Base-by-base conservation (phyloP, 176 grass and related monocot genomes). In the Aegilops sharonensis region DNA sequence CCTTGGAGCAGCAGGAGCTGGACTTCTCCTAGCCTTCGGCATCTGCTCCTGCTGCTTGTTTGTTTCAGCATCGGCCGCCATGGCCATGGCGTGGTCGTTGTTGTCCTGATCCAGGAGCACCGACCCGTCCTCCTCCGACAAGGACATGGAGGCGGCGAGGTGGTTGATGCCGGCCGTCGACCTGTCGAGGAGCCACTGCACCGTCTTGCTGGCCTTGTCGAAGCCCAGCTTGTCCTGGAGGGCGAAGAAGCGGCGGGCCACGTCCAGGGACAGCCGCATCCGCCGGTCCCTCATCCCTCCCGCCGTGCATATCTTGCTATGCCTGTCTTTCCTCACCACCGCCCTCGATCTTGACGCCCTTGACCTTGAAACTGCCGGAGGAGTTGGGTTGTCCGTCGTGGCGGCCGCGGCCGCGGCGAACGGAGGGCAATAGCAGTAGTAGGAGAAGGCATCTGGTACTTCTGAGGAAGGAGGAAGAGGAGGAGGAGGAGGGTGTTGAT, bases 141-240 rank as follows among this genome's bases (percentile, higher is more conserved):
- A 68, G 27, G 27, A 27, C 27, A 27, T 27, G 27, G 81, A 80
- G 21, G 82, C 47, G 8, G 45, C 62, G 29, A 90, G 62, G 11
- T 90, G 64, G 23, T 79, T 37, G 40, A 91, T 91, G 59, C 66
- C 84, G 6, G 74, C 79, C 9, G 68, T 84, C 35, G 84, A 87
- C 84, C 34, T 78, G 40, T 85, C 62, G 4, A 91, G 85, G 34
- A 91, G 79, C 89, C 89, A 91, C 30, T 87, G 74, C 78, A 90
- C 79, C 7, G 89, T 90, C 66, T 83, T 90, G 85, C 89, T 90
- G 35, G 89, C 89, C 89, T 87, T 91, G 79, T 91, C 85, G 35
- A 91, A 91, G 13, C 89, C 89, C 6, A 91, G 89, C 75, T 72
- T 83, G 80, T 87, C 89, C 64, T 91, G 89, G 3, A 87, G 84